These are phyloP conservation scores for Cenchrus fungigraminus DNA, from an alignment of 176 grass and related monocot genomes.

Conservation along the genomic window DNA sequence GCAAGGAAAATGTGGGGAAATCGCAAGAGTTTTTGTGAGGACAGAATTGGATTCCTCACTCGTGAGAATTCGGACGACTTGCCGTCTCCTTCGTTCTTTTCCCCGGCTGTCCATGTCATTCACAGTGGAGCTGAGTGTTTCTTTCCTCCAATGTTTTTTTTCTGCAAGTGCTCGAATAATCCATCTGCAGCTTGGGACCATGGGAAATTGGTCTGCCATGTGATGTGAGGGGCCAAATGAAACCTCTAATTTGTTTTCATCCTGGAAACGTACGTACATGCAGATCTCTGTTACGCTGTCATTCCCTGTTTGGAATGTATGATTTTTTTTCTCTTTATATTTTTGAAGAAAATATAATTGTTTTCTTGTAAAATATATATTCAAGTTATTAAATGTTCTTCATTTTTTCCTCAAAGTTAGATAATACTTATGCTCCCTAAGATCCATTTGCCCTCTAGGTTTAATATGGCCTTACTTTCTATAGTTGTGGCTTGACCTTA, in stretches of 20 bases:
- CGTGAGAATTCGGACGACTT: slow-evolving; percentile 33
- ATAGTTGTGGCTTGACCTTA: not conserved
- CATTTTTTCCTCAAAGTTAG: not conserved
- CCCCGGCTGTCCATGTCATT: not conserved
- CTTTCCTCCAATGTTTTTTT: slow-evolving; percentile 8
- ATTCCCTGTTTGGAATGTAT: not conserved
- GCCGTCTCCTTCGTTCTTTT: slow-evolving; percentile 15
- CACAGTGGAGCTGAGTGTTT: slow-evolving; percentile 5
- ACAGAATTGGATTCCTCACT: slow-evolving; percentile 6
- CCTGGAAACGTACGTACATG: not conserved
- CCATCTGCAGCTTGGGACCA: slow-evolving; percentile 26
- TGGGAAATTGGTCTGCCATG: slow-evolving; percentile 26
- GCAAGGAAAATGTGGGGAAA: slow-evolving; percentile 50
- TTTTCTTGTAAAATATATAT: not conserved
- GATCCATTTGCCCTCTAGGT: not conserved
- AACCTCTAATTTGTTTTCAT: not conserved
- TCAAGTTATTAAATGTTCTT: not conserved
- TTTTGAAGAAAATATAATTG: not conserved
- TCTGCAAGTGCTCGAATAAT: slow-evolving; percentile 10
- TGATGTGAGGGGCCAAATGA: not conserved
- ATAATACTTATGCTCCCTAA: not conserved
- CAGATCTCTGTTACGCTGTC: not conserved
- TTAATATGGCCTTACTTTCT: not conserved
- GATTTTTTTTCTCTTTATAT: too few species aligned
- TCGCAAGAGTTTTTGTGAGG: not conserved